Conservation (phyloP, 2,329 filamentous ascomycete species). For the Aspergillus transmontanensis region DNA sequence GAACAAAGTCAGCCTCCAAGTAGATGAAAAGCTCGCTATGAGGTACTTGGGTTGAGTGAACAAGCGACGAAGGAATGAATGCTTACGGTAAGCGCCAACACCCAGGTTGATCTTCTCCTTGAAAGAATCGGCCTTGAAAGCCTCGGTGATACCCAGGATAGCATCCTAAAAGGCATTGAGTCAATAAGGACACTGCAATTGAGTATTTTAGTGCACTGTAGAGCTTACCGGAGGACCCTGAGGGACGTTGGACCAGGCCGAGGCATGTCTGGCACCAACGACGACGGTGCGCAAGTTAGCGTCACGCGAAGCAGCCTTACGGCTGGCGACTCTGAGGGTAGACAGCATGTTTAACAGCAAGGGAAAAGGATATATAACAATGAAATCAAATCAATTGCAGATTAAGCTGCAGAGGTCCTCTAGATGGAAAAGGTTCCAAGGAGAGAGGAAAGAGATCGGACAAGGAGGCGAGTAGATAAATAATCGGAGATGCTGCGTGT, state of each 20-base stretch:
- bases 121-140: conserved; percentile 96
- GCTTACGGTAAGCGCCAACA: conserved; percentile 88
- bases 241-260: conserved; percentile 86
- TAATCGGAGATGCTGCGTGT: conserved; percentile 22
- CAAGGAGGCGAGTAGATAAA: conserved; percentile 5
- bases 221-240: conserved; percentile 83
- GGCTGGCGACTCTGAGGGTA: conserved; percentile 48
- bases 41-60: not conserved
- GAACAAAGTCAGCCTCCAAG: not conserved
- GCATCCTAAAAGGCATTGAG: conserved; percentile 37
- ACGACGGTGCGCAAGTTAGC: conserved; percentile 41
- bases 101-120: conserved; percentile 97
- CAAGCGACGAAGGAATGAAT: conserved; percentile 2
- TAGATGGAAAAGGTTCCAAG: not conserved
- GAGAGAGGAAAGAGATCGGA: conserved; percentile 13
- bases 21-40: not conserved
- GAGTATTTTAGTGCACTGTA: not conserved
- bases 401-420: not conserved
- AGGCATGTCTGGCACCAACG: conserved; percentile 63
- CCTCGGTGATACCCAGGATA: conserved; percentile 76
- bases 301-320: conserved; percentile 43
- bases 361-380: conserved; percentile 8
- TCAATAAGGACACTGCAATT: not conserved
- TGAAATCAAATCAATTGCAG: conserved; percentile 7
- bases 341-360: conserved; percentile 46